Conservation (phyloP, 1,284 basidiomycete genomes). For the Fomitopsis betulina region DNA sequence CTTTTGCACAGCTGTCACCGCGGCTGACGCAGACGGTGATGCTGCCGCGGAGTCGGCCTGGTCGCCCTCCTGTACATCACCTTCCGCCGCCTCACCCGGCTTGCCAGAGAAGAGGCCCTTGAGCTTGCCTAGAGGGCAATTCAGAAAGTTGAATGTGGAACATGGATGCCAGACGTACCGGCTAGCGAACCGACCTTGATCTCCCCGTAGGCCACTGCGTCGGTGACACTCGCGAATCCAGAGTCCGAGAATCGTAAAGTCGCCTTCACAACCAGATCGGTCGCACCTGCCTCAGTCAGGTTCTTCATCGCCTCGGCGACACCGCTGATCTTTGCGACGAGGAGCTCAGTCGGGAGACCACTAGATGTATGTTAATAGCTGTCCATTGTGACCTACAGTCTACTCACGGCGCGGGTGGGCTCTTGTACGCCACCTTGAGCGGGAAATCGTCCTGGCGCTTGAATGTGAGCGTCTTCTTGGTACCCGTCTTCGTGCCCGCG, state of each 20-base stretch:
- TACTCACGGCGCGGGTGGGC: conserved; percentile 51
- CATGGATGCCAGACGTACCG: conserved; percentile 37
- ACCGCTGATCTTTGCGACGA: conserved; percentile 66
- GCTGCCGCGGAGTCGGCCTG: conserved; percentile 18
- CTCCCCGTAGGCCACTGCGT: conserved; percentile 71
- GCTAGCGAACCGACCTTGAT: conserved; percentile 75
- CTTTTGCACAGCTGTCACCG: conserved; percentile 24
- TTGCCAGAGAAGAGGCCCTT: conserved; percentile 80
- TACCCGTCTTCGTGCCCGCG: conserved; percentile 65
- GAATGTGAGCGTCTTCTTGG: conserved; percentile 81
- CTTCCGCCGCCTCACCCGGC: conserved; percentile 21
- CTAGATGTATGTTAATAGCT: conserved; percentile 28
- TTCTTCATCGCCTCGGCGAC: conserved; percentile 69
- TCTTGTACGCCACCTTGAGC: conserved; percentile 70
- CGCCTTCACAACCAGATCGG: conserved; percentile 75
- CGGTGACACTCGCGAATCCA: conserved; percentile 76
- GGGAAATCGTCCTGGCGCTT: conserved; percentile 77
- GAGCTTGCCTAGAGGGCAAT: conserved; percentile 55
- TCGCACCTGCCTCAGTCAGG: conserved; percentile 67
- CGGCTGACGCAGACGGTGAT: conserved; percentile 17
- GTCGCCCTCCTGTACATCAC: conserved; percentile 16
- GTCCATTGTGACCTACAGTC: not conserved
- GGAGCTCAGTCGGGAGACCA: conserved; percentile 62
- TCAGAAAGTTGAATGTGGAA: conserved; percentile 10
- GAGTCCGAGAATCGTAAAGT: conserved; percentile 80